These are phyloP conservation scores for Moesziomyces sp. DNA, from an alignment of 1,284 basidiomycete species.

Conservation along the genomic window DNA sequence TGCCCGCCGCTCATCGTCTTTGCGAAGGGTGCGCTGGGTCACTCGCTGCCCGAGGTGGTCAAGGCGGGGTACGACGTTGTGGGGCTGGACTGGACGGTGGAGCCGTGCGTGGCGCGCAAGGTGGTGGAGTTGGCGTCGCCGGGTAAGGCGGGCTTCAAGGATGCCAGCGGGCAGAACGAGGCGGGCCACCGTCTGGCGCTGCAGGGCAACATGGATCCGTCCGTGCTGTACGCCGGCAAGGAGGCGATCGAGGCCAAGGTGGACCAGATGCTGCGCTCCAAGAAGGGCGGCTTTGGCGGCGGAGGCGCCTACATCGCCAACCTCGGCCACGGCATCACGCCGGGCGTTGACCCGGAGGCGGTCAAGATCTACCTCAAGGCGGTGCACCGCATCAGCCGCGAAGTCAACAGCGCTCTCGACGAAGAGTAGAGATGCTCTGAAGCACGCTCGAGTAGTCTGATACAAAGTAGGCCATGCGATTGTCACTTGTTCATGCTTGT, in stretches of 20 bases:
- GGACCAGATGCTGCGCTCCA: slow-evolving; percentile 77
- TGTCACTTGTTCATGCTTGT: no score
- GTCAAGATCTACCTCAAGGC: slow-evolving; percentile 62
- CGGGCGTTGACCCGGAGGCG: slow-evolving; percentile 66
- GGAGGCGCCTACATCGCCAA: slow-evolving; percentile 80
- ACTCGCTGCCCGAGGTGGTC: slow-evolving; percentile 64
- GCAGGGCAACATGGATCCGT: slow-evolving; percentile 93
- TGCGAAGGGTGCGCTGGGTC: slow-evolving; percentile 64
- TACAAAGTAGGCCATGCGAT: no score
- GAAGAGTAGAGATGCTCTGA: slow-evolving; percentile 28
- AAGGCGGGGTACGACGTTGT: slow-evolving; percentile 66
- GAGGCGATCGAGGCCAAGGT: slow-evolving; percentile 89
- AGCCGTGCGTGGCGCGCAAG: slow-evolving; percentile 61
- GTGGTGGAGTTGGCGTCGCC: slow-evolving; percentile 56
- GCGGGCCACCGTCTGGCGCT: slow-evolving; percentile 74
- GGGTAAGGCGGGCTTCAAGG: slow-evolving; percentile 48
- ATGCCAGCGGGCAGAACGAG: slow-evolving; percentile 53
- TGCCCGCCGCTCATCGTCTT: slow-evolving; percentile 65
- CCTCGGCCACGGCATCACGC: slow-evolving; percentile 90
- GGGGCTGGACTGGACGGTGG: slow-evolving; percentile 65
- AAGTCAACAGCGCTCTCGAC: slow-evolving; percentile 52
- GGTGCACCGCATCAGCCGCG: slow-evolving; percentile 59
- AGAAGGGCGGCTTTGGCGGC: slow-evolving; percentile 75
- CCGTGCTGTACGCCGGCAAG: slow-evolving; percentile 82
- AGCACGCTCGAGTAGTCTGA: neutral